Base-by-base conservation (phyloP, 805 yeast genomes). In the Monosporozyma unispora region DNA sequence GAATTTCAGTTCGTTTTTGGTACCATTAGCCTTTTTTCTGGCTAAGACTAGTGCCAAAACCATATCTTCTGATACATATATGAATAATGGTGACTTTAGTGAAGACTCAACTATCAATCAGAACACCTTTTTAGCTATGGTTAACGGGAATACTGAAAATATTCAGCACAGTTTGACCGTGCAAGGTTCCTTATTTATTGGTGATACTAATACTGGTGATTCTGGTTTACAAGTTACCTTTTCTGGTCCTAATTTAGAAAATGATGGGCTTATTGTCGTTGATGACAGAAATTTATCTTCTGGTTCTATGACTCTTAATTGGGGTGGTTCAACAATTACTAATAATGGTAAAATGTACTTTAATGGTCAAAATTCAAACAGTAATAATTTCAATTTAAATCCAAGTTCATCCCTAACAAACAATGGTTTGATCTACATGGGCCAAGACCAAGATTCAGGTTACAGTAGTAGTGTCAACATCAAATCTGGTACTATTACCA, bases 301-400 rank as follows among this genome's bases (percentile, higher is more conserved):
- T 1, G 8, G 38, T 19, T 49, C 51, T n/a, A 27, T 48, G 41
- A 46, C 48, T 18, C 27, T 46, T 27, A 49, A 33, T 11, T 52
- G 50, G 50, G 40, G 22, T 18, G 55, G 54, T 33, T 21, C 46
- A 1, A 43, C 44, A 1, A 52, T 54, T 38, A 16, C 23, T 12
- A 54, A 54, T 41, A 22, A 31, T 11, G 57, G 57, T 35, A 37
- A 54, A 9, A 29, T 54, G 49, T 54, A 38, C 38, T 52, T 50
- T 39, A 45, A 48, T 16, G 54, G 51, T 46, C 33, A 51, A 14
- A 33, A 41, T 14, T 33, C 28, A 7, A 19, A 38, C 12, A 29
- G 23, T 29, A 49, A 49, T 28, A 41, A 38, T 6, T 52, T 45
- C 31, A 28, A 18, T 18, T 42, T 54, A 8, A n/a, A 40, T 18